Percentiles rank a stretch among this genome's conserved stretches.
Conservation (phyloP, 345 rosid genomes). For the Raphanus sativus region DNA sequence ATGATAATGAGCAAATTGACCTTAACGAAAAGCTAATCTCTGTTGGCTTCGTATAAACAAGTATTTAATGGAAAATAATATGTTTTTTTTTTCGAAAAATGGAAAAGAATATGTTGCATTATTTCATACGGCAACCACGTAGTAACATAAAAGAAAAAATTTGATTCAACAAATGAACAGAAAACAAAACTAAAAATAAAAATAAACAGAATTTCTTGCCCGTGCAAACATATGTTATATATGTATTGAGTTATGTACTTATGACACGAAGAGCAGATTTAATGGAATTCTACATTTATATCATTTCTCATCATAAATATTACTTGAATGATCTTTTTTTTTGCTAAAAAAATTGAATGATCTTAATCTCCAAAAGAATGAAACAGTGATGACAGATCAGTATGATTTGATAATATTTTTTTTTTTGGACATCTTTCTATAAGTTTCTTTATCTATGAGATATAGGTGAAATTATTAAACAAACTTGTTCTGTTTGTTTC, state of each 20-base stretch:
- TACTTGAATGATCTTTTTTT: too few relatives aligned
- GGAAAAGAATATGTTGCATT: background rate
- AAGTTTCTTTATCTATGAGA: background rate
- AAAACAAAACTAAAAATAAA: too few relatives aligned
- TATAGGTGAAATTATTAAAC: background rate
- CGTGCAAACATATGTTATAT: background rate
- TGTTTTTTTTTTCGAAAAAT: background rate
- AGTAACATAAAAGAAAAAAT: too few relatives aligned
- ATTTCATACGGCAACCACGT: constrained; percentile 31
- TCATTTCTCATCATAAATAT: background rate
- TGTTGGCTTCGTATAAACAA: constrained; percentile 18
- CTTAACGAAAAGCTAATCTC: constrained; percentile 31
- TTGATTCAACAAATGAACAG: too few relatives aligned
- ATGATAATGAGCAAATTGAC: constrained; percentile 36
- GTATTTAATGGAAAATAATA: background rate
- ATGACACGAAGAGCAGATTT: background rate
- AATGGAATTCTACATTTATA: background rate
- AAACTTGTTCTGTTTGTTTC: background rate
- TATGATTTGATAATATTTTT: background rate
- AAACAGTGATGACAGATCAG: background rate
- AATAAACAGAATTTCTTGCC: background rate
- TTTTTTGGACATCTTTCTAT: background rate
- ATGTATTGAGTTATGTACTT: background rate
- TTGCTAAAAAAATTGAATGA: background rate
- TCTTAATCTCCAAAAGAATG: background rate